Evolutionary conservation across 2,329 filamentous ascomycete genomes (phyloP), one percentile per base, ranked within the genome.

Genomic region (Colletotrichum ledebouriae): DNA sequence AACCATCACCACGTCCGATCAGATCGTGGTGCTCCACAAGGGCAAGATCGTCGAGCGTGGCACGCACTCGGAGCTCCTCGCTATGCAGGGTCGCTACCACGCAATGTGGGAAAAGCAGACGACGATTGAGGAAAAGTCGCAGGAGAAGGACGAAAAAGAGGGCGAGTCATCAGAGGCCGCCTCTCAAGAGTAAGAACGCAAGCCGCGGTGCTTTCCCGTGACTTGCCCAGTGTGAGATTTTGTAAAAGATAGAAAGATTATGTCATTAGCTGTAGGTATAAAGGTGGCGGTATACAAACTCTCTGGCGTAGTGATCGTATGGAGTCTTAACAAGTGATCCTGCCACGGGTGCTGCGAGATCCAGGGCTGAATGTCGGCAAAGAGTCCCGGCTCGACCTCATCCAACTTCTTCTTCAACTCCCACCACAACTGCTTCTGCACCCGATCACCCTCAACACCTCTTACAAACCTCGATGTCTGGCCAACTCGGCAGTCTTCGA

Each of bases 1-100:
- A 1, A 89, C 87, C 2, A 86, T 89, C 65, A 83, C 83, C 10
- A 83, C 81, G 44, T 85, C 86, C 1, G 85, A 88, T 67, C 82
- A 84, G 65, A 87, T 88, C 58, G 72, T 88, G 9, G 86, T 88
- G 2, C 80, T 88, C 12, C 79, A 85, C 63, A 78, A 84, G 58
- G 86, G 86, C 7, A 78, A 79, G 50, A 81, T 88, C 13, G 78
- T 82, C 5, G 86, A 88, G 73, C 77, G 79, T 33, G 86, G 86
- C 13, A 82, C 80, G 4, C 86, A 88, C 68, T 73, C 76, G 2
- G 80, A 84, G 62, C 76, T 88, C 5, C 72, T 87, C 20, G 75
- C 78, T 3, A 72, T 77, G 2, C 74, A 78, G 11, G 86, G 86
- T 0, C 78, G 81, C 44, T 89, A 88, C 68, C 77, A 81, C 57